phyloP scores from a whole-genome alignment of 1,139 yeast genomes.

The Pichia sp. region DNA sequence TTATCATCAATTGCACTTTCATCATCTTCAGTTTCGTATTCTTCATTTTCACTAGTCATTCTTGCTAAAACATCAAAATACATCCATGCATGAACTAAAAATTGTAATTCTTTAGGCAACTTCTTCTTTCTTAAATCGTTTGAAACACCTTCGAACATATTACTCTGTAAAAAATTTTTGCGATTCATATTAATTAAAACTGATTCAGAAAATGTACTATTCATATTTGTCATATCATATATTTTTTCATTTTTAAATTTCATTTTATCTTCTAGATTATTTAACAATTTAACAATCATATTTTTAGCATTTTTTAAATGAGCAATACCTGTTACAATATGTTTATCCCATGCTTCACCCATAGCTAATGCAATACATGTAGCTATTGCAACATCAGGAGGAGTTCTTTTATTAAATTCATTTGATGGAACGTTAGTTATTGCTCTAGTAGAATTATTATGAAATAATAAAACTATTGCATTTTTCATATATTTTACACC shows the following conservation, averaged over 20 bases:
- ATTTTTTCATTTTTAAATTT: constrained; percentile 9
- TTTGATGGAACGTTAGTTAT: constrained; percentile 1
- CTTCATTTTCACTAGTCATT: constrained; percentile 50
- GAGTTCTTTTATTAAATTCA: constrained; percentile 7
- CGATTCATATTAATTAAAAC: background rate
- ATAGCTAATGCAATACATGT: constrained; percentile 59
- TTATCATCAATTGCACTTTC: background rate
- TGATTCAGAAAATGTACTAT: background rate
- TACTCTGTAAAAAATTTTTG: background rate
- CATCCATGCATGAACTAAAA: constrained; percentile 57
- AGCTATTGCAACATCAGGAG: constrained; percentile 51
- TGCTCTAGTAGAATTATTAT: constrained; percentile 50
- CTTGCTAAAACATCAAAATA: constrained; percentile 63
- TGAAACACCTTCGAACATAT: background rate
- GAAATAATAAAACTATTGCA: constrained; percentile 53
- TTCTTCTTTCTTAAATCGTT: constrained; percentile 3
- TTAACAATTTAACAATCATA: constrained; percentile 46
- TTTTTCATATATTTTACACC: constrained; percentile 56
- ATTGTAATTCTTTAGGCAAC: constrained; percentile 43
- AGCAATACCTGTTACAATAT: constrained; percentile 58
- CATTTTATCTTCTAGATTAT: constrained; percentile 18
- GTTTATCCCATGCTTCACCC: constrained; percentile 66
- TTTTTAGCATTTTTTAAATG: constrained; percentile 63
- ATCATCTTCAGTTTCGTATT: constrained; percentile 20
- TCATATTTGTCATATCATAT: background rate